Conservation (phyloP, 805 yeast species). For the Lipomyces yamadae region DNA sequence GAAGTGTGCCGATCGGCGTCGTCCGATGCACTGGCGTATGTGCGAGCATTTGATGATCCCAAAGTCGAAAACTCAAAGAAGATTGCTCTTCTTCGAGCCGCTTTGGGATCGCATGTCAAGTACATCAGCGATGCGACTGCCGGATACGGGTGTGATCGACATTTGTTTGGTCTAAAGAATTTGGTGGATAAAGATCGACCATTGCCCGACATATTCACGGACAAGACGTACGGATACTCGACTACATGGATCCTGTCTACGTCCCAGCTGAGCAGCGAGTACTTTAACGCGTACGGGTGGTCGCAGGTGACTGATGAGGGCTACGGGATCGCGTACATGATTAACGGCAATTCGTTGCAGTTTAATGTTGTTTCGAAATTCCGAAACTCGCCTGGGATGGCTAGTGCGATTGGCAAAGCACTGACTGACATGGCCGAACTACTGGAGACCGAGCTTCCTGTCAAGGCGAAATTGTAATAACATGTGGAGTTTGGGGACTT, state of each 20-base stretch:
- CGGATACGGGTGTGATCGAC: conserved; percentile 93
- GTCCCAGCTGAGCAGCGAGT: conserved; percentile 84
- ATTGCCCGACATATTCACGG: conserved; percentile 68
- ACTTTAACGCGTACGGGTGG: conserved; percentile 93
- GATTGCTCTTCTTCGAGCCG: conserved; percentile 68
- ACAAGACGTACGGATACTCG: conserved; percentile 77
- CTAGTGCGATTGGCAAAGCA: conserved; percentile 70
- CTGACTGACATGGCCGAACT: conserved; percentile 81
- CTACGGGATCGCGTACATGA: conserved; percentile 90
- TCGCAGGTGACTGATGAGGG: conserved; percentile 94
- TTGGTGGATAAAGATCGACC: conserved; percentile 63
- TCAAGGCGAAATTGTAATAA: conserved; percentile 46
- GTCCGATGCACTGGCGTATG: conserved; percentile 69
- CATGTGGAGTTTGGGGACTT: neutral
- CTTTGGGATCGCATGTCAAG: conserved; percentile 72
- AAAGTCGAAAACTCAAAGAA: conserved; percentile 58
- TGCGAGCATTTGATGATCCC: conserved; percentile 70
- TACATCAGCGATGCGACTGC: conserved; percentile 78
- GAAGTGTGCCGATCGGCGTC: conserved; percentile 91
- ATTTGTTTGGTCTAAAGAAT: conserved; percentile 84
- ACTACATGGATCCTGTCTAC: conserved; percentile 85
- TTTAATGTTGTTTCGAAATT: conserved; percentile 80
- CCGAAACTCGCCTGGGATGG: conserved; percentile 55
- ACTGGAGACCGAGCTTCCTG: conserved; percentile 49
- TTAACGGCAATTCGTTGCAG: conserved; percentile 82